Evolutionary conservation across 345 rosid species (phyloP).

Genomic region (Iberis pinnata): DNA sequence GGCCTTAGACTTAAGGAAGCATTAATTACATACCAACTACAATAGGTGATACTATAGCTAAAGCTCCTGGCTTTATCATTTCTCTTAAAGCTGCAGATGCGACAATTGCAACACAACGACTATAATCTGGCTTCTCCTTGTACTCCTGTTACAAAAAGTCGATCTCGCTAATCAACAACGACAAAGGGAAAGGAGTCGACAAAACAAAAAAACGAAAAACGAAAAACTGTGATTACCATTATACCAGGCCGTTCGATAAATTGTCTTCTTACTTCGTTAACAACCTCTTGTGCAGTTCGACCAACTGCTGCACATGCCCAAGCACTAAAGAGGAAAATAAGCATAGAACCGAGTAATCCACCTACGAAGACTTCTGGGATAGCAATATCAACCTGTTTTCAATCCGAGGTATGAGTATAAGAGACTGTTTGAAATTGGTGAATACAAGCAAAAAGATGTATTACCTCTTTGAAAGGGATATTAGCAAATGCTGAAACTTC

Average conservation of each 20-base stretch:
- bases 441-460: constrained; percentile 16
- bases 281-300: constrained; percentile 99
- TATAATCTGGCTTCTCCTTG: constrained; percentile 96
- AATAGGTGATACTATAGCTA: constrained; percentile 87
- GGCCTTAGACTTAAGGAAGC: too few relatives aligned
- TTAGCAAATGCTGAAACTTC: constrained; percentile 85
- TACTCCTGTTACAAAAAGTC: constrained; percentile 49
- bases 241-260: constrained; percentile 98
- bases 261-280: constrained; percentile 95
- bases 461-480: constrained; percentile 75
- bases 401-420: constrained; percentile 2
- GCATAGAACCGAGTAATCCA: constrained; percentile 95
- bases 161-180: constrained; percentile 8
- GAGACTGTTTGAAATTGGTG: constrained; percentile 3
- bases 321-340: constrained; percentile 86
- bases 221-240: constrained; percentile 57
- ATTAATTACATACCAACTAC: constrained; percentile 54
- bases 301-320: constrained; percentile 99
- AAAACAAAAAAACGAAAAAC: too few relatives aligned
- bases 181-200: not conserved
- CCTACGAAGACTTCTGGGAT: constrained; percentile 92
- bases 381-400: constrained; percentile 91
- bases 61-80: constrained; percentile 97
- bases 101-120: constrained; percentile 96
- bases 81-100: constrained; percentile 93